A percentile compares a stretch with the other conserved stretches of the same genome.
These are phyloP conservation scores for Xylaria castorea DNA, from an alignment of 495 filamentous ascomycete species.

Conservation along the genomic window DNA sequence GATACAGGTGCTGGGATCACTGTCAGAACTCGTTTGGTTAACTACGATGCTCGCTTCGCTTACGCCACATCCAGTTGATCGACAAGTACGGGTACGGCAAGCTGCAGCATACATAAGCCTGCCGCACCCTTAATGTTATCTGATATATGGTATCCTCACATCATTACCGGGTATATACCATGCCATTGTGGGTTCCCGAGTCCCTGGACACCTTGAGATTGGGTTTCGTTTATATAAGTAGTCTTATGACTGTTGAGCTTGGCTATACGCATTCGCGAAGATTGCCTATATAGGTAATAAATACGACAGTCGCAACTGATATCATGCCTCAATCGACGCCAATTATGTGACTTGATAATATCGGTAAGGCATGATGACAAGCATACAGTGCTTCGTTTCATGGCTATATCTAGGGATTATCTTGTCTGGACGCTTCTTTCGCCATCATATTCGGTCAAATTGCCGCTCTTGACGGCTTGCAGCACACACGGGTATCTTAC, in stretches of 20 bases:
- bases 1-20: not conserved
- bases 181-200: constrained; percentile 22
- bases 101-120: constrained; percentile 23
- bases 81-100: constrained; percentile 21
- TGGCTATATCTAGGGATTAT: not conserved
- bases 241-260: constrained; percentile 12
- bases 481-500: not conserved
- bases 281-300: not conserved
- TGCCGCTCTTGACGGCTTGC: not conserved
- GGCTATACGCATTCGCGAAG: constrained; percentile 7
- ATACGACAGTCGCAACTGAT: not conserved
- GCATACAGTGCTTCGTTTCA: not conserved
- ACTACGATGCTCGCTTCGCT: not conserved
- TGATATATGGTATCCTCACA: constrained; percentile 10
- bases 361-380: not conserved
- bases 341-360: not conserved
- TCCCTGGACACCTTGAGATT: constrained; percentile 10
- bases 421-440: not conserved
- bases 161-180: constrained; percentile 18
- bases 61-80: constrained; percentile 17
- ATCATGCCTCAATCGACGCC: not conserved
- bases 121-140: constrained; percentile 26
- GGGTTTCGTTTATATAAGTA: constrained; percentile 19
- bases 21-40: not conserved
- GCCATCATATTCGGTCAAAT: not conserved